Evolutionary conservation across 176 grass and related monocot species (phyloP), one percentile per base, ranked within the genome.

Genomic region (Aechmea fasciata): DNA sequence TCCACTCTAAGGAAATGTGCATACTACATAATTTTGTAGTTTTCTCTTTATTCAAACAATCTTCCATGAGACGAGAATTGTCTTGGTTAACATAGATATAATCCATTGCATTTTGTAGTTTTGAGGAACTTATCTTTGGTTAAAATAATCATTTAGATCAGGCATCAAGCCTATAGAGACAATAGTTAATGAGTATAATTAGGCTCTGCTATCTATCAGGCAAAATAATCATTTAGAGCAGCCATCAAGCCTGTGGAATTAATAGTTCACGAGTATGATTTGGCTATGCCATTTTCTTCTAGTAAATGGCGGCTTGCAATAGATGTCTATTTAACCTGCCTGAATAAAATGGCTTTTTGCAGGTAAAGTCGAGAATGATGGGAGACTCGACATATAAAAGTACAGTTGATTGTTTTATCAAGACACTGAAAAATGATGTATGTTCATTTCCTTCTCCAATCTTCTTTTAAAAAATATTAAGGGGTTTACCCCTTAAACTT

Each of bases 311-410:
- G 10, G 13, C 20, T 18, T 61, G 55, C 15, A 61, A 13, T 61
- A 61, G 2, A 61, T 22, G 50, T 28, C 23, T 53, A 47, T 23
- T 78, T 62, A 50, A 48, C 63, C 63, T 57, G 17, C 11, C 1
- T 20, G 53, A 69, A 11, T 71, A 67, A 76, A 65, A 68, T 49
- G n/a, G 1, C 26, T 29, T 69, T 15, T 68, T 69, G 67, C 84
- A 96, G 91, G 85, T 96, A 22, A 96, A 96, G 85, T 96, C 92
- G 52, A 96, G 92, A 88, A 96, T 91, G 92, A 96, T 96, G 92
- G 88, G 92, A 13, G 92, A 96, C 59, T 77, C 88, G 71, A 77
- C 83, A 5, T 96, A 96, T 74, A 91, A 71, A 83, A 88, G 69
- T 81, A 96, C 88, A 63, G 47, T 91, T 70, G 92, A 96, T 78